Conservation (phyloP, 768 basidiomycete species). For the Rossbeevera mucosa region DNA sequence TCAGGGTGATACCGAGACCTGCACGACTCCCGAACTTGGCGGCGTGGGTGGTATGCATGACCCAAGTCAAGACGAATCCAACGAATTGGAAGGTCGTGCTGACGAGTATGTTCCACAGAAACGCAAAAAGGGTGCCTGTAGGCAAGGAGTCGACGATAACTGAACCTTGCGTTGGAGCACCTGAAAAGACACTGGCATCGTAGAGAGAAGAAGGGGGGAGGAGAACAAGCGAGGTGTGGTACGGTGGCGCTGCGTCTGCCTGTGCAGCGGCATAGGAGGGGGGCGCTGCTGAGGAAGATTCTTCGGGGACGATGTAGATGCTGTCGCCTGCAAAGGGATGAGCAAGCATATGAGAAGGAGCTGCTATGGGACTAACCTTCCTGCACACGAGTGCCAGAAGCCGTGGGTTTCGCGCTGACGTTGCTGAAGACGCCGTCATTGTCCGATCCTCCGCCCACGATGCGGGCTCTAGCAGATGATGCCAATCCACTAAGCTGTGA, state of each 20-base stretch:
- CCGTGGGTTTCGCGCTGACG: constrained; percentile 78
- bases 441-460: constrained; percentile 58
- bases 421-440: constrained; percentile 97
- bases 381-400: constrained; percentile 51
- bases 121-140: constrained; percentile 76
- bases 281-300: constrained; percentile 74
- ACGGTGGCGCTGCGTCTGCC: constrained; percentile 93
- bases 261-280: constrained; percentile 92
- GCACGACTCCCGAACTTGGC: constrained; percentile 91
- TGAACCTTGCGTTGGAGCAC: constrained; percentile 46
- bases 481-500: constrained; percentile 41
- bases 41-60: constrained; percentile 90
- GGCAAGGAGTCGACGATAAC: constrained; percentile 89
- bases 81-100: constrained; percentile 97
- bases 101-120: constrained; percentile 89
- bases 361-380: constrained; percentile 39
- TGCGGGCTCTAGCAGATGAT: constrained; percentile 30
- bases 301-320: constrained; percentile 77
- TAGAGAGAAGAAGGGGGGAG: constrained; percentile 47
- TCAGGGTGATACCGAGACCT: constrained; percentile 92
- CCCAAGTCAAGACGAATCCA: constrained; percentile 88
- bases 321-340: constrained; percentile 51
- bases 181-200: constrained; percentile 43
- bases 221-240: constrained; percentile 97
- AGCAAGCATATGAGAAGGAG: not conserved